Conservation (phyloP, 176 grass and related monocot species). For the Lolium rigidum region DNA sequence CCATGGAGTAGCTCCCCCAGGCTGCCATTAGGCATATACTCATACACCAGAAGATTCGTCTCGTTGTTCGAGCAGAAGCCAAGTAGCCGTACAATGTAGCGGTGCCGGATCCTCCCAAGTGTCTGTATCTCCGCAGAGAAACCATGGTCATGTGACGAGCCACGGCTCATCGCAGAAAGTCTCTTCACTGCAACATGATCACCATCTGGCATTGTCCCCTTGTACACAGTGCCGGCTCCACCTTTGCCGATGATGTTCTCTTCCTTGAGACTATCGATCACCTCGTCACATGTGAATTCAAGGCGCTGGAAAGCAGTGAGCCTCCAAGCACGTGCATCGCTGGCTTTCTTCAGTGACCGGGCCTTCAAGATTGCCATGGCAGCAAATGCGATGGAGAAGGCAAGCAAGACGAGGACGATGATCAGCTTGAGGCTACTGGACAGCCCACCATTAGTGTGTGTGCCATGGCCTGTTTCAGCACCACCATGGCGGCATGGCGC, state of each 20-base stretch:
- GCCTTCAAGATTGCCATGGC: constrained; percentile 78
- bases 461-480: background rate
- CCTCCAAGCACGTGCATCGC: constrained; percentile 77
- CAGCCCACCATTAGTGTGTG: constrained; percentile 48
- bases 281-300: constrained; percentile 84
- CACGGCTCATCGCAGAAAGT: constrained; percentile 73
- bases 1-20: constrained; percentile 95
- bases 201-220: constrained; percentile 85
- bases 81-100: constrained; percentile 85
- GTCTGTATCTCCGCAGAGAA: constrained; percentile 98
- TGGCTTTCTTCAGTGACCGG: constrained; percentile 81
- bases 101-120: constrained; percentile 89
- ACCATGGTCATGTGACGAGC: constrained; percentile 89
- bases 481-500: constrained; percentile 53
- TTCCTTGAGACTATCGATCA: constrained; percentile 83
- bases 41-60: constrained; percentile 87
- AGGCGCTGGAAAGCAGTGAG: constrained; percentile 86
- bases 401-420: constrained; percentile 71
- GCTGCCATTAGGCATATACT: constrained; percentile 98
- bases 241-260: constrained; percentile 98
- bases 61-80: constrained; percentile 95
- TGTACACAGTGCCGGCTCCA: constrained; percentile 92
- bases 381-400: constrained; percentile 84
- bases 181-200: constrained; percentile 90
- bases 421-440: constrained; percentile 84